Evolutionary conservation across 352 stramenopile species (phyloP), one percentile per base, ranked within the genome.

Genomic region (Pythium phragmitis): DNA sequence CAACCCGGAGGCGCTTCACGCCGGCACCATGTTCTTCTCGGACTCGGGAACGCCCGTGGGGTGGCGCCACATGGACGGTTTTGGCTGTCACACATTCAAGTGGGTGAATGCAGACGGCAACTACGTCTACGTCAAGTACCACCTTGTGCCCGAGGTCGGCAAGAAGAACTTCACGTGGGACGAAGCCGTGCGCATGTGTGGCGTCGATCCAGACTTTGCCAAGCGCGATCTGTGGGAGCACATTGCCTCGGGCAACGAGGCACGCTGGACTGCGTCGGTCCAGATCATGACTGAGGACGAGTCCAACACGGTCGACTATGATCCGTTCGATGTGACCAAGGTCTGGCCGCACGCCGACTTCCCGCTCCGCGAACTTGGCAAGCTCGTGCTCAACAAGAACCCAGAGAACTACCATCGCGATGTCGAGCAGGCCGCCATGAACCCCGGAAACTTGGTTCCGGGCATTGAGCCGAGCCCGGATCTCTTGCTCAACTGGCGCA

Each of bases 281-380:
- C 92, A 98, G 72, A 82, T 97, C 12, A 98, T 98, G 91, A 94
- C 80, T 1, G 74, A 82, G 17, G 70, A 82, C 6, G 65, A 98
- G 54, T 87, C 87, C 1, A 64, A 76, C 7, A 71, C 70, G 14
- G 68, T 70, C 45, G 69, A 68, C 28, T 90, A 94, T 17, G 92
- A 97, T 70, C 91, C 92, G 8, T 98, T 98, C 68, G 92, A 98
- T 61, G 80, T 98, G 49, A 98, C 92, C 63, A 98, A 98, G 67
- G 64, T 97, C 33, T 98, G 91, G 92, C 67, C 87, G n/a, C 91
- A 98, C 68, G 63, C 64, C 8, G 68, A 88, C 9, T 98, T 91
- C 61, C 91, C 92, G 11, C 83, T 97, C 9, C 73, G 81, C 43
- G 82, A 97, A 68, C 78, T 98, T 17, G 92, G 92, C 0, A 68